Evolutionary conservation across 495 filamentous ascomycete species (phyloP).

Genomic region (Clavariopsis aquatica): DNA sequence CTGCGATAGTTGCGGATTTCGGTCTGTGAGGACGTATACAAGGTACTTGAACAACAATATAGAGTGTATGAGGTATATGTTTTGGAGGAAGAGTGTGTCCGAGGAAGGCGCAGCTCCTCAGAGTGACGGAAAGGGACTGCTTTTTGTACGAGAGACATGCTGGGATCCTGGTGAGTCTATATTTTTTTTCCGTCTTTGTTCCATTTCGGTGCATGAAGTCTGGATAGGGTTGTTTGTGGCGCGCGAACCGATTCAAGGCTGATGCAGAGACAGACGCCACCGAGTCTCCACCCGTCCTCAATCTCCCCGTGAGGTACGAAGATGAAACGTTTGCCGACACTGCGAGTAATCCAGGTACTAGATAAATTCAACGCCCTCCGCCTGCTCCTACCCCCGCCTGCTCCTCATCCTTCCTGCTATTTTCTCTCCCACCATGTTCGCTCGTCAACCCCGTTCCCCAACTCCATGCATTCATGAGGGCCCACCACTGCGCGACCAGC

Average conservation of each 20-base stretch:
- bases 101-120: not conserved
- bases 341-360: not conserved
- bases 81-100: constrained; percentile 2
- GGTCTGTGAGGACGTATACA: constrained; percentile 24
- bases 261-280: constrained; percentile 14
- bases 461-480: constrained; percentile 15
- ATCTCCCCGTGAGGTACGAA: constrained; percentile 21
- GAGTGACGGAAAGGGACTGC: not conserved
- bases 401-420: not conserved
- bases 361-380: not conserved
- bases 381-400: not conserved
- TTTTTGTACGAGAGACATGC: constrained; percentile 28
- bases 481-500: constrained; percentile 36
- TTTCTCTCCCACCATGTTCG: not conserved
- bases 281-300: not conserved
- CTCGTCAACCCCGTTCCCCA: constrained; percentile 13
- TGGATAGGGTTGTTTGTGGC: constrained; percentile 10
- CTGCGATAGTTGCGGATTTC: constrained; percentile 33
- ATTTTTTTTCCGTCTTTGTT: not conserved
- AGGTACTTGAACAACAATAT: constrained; percentile 31
- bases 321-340: not conserved
- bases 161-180: constrained; percentile 17
- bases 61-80: constrained; percentile 23
- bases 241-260: not conserved
- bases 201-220: not conserved